phyloP scores from a whole-genome alignment of 2,329 filamentous ascomycete species.

The Cladophialophora psammophila region DNA sequence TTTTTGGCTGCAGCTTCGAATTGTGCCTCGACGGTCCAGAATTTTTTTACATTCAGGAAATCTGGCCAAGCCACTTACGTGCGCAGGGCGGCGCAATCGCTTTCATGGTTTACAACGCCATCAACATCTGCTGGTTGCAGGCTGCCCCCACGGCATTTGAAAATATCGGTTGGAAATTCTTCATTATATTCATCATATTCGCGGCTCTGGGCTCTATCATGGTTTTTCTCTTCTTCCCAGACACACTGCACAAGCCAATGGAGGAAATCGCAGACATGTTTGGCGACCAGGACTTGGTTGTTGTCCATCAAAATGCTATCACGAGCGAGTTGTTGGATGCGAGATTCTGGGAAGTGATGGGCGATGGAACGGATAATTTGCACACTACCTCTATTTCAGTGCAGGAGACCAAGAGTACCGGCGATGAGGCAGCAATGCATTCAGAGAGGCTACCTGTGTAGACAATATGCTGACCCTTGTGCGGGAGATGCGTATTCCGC shows the following conservation, averaged over 20 bases:
- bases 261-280: constrained; percentile 24
- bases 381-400: background rate
- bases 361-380: background rate
- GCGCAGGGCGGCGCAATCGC: constrained; percentile 35
- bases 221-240: constrained; percentile 1
- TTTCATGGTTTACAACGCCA: constrained; percentile 31
- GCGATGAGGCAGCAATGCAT: background rate
- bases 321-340: background rate
- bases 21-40: constrained; percentile 35
- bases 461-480: background rate
- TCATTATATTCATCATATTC: constrained; percentile 23
- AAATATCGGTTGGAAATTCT: constrained; percentile 29
- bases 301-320: constrained; percentile 8
- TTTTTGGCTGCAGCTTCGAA: constrained; percentile 15
- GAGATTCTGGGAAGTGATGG: background rate
- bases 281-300: constrained; percentile 13
- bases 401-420: background rate
- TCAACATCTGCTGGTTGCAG: constrained; percentile 33
- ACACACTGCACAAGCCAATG: constrained; percentile 17
- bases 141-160: constrained; percentile 40
- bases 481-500: background rate
- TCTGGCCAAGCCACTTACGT: constrained; percentile 39
- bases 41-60: constrained; percentile 38
- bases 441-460: background rate
- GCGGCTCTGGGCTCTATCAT: background rate